Evolutionary conservation across 179 eudicot species (phyloP).

Genomic region (Camellia oleifera): DNA sequence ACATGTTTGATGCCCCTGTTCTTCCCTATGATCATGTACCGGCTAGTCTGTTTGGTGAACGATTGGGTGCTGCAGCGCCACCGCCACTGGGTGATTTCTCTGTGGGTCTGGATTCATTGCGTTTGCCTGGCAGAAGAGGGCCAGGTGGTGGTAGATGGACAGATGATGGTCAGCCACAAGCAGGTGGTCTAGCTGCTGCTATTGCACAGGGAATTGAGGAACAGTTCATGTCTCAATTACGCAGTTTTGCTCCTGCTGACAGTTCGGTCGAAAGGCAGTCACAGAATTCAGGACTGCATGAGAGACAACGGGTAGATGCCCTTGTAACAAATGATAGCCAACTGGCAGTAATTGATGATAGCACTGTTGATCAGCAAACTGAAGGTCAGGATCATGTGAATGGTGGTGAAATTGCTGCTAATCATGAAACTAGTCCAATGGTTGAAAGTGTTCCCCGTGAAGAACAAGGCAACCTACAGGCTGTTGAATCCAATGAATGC

Average conservation of each 20-base stretch:
- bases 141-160: conserved; percentile 99
- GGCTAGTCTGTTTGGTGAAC: conserved; percentile 68
- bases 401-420: conserved; percentile 38
- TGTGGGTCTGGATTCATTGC: conserved; percentile 86
- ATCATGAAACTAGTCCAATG: conserved; percentile 28
- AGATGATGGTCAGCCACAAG: conserved; percentile 99
- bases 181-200: conserved; percentile 77
- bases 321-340: conserved; percentile 30
- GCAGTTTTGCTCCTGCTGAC: conserved; percentile 37
- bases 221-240: conserved; percentile 65
- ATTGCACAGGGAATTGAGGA: conserved; percentile 92
- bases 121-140: conserved; percentile 74
- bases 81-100: conserved; percentile 76
- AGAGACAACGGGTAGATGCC: conserved; percentile 33
- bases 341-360: conserved; percentile 32
- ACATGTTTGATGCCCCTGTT: conserved; percentile 92
- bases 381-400: conserved; percentile 33
- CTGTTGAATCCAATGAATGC: conserved; percentile 24
- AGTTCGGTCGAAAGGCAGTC: conserved; percentile 43
- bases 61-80: conserved; percentile 65
- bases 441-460: conserved; percentile 31
- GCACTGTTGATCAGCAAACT: conserved; percentile 34
- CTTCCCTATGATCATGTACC: conserved; percentile 73
- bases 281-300: conserved; percentile 42
- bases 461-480: conserved; percentile 27